Conservation (phyloP, 331 rosid genomes). For the Acacia concinna region DNA sequence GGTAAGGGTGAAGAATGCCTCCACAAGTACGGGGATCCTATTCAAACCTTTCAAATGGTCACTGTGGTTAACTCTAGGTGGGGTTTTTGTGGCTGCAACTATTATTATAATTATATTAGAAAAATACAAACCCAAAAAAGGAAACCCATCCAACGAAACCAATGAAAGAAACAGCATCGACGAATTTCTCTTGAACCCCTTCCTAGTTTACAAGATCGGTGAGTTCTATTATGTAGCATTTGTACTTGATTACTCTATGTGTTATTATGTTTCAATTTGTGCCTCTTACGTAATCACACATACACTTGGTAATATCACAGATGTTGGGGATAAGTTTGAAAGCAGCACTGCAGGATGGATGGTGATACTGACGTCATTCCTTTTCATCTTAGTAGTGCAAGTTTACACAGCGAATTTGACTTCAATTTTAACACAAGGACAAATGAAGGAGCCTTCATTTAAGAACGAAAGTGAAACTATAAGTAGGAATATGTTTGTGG, state of each 20-base stretch:
- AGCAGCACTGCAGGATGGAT: neutral
- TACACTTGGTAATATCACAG: neutral
- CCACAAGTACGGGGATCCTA: neutral
- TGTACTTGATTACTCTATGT: neutral
- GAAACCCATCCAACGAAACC: neutral
- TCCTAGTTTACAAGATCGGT: neutral
- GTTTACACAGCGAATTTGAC: neutral
- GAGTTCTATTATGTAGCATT: neutral
- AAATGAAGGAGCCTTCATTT: neutral
- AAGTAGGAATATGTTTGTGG: neutral
- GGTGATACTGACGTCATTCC: neutral
- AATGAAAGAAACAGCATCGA: neutral
- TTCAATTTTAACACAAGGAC: neutral
- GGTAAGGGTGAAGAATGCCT: neutral
- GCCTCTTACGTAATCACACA: neutral
- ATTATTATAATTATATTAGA: neutral
- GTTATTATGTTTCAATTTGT: neutral
- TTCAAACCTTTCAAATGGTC: neutral
- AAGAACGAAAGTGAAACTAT: neutral
- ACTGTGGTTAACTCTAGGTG: neutral
- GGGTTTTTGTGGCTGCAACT: neutral
- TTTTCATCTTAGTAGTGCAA: neutral
- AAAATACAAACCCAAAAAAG: neutral
- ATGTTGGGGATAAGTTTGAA: neutral
- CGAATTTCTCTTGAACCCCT: neutral